phyloP scores from a whole-genome alignment of 495 filamentous ascomycete genomes.

The Aspergillus avenaceus region DNA sequence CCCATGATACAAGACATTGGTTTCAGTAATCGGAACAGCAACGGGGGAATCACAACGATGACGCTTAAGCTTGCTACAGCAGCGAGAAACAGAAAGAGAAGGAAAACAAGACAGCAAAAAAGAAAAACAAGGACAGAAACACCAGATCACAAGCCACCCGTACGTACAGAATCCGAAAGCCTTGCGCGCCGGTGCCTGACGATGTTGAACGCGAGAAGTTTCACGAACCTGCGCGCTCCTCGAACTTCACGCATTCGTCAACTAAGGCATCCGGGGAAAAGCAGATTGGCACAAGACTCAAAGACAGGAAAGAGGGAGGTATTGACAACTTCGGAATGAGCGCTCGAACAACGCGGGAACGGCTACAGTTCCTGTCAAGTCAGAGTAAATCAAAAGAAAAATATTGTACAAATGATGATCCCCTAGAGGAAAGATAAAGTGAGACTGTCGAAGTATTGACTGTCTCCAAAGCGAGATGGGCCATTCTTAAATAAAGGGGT shows the following conservation, averaged over 20 bases:
- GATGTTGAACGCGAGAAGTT: conserved; percentile 5
- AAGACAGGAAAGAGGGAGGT: conserved; percentile 8
- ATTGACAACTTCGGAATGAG: conserved; percentile 2
- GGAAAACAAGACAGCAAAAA: not conserved
- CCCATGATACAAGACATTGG: conserved; percentile 6
- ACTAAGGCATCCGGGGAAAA: not conserved
- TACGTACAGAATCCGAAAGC: not conserved
- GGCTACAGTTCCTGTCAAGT: not conserved
- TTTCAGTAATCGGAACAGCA: conserved; percentile 4
- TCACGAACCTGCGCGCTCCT: conserved; percentile 18
- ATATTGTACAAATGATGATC: conserved; percentile 8
- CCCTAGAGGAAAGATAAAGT: not conserved
- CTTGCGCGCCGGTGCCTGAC: conserved; percentile 7
- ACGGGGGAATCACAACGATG: conserved; percentile 13
- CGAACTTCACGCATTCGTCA: not conserved
- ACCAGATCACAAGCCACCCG: not conserved
- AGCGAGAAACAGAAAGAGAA: not conserved
- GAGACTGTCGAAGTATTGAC: not conserved
- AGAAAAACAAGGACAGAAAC: not conserved
- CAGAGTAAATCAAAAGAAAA: not conserved
- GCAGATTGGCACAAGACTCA: not conserved
- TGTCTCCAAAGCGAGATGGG: not conserved
- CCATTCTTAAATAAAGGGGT: not conserved
- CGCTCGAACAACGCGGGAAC: conserved; percentile 4
- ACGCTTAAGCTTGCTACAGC: conserved; percentile 6